phyloP scores from a whole-genome alignment of 1,284 basidiomycete species.

The Taiwanofungus camphoratus region DNA sequence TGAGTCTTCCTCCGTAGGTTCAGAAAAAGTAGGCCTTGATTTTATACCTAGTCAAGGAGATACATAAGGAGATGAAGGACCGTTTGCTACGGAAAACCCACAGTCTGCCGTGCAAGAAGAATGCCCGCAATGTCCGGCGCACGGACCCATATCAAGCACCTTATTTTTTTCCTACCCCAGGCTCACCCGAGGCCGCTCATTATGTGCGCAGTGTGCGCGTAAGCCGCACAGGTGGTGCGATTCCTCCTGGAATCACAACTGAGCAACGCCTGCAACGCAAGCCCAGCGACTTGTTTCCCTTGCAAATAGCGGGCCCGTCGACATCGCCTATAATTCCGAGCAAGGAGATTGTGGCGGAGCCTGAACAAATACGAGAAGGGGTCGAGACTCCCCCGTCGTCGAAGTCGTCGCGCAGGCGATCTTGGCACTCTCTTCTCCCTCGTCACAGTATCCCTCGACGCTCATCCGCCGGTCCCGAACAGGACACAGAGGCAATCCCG shows the following conservation, averaged over 20 bases:
- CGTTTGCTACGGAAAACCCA: too few species aligned
- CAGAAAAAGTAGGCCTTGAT: too few species aligned
- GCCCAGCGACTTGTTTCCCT: too few species aligned
- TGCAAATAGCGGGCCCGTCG: background rate
- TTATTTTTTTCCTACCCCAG: conserved; percentile 50
- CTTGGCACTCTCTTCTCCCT: background rate
- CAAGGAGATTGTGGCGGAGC: background rate
- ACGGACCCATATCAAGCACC: conserved; percentile 59
- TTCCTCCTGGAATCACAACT: too few species aligned
- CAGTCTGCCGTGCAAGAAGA: too few species aligned
- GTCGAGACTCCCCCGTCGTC: background rate
- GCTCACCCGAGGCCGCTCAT: conserved; percentile 29
- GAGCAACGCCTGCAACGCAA: too few species aligned
- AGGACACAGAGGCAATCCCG: too few species aligned
- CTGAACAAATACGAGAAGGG: background rate
- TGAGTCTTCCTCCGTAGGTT: too few species aligned
- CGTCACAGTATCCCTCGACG: background rate
- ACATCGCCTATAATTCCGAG: background rate
- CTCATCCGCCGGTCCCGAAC: too few species aligned
- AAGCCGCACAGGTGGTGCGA: conserved; percentile 15
- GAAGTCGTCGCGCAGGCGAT: background rate
- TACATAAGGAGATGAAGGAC: too few species aligned
- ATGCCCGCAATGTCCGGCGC: conserved; percentile 26
- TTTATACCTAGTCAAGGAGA: too few species aligned
- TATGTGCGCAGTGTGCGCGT: conserved; percentile 28